These are phyloP conservation scores for Flagelloscypha sp. DNA, from an alignment of 768 basidiomycete species.

Conservation along the genomic window DNA sequence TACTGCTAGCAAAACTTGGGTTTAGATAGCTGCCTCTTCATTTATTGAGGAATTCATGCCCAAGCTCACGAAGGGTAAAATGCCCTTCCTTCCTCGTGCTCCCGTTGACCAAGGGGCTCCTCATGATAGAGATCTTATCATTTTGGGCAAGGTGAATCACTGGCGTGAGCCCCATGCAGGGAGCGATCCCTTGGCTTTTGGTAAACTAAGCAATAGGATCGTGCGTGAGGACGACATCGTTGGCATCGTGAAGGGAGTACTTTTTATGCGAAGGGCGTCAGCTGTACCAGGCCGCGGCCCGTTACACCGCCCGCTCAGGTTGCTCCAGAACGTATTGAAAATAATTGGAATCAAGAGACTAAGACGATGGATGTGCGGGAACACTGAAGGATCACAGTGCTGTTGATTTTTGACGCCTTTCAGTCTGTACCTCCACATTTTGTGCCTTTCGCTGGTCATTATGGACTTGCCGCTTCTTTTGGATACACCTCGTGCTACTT, in stretches of 20 bases:
- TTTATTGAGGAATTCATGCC: too few relatives aligned
- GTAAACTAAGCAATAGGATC: slow-evolving; percentile 11
- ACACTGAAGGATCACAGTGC: slow-evolving; percentile 32
- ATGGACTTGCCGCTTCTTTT: too few relatives aligned
- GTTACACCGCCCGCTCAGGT: slow-evolving; percentile 32
- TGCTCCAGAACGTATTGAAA: slow-evolving; percentile 53
- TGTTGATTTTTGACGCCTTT: slow-evolving; percentile 70
- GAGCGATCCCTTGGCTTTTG: too few relatives aligned
- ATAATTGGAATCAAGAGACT: slow-evolving; percentile 49
- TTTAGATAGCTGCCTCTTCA: too few relatives aligned
- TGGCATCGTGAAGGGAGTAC: slow-evolving; percentile 27
- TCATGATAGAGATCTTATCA: too few relatives aligned
- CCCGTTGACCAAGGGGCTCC: too few relatives aligned
- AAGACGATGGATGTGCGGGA: slow-evolving; percentile 31
- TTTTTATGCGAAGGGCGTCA: slow-evolving; percentile 33
- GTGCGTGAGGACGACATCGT: slow-evolving; percentile 40
- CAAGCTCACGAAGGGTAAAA: too few relatives aligned
- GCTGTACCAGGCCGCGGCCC: slow-evolving; percentile 18
- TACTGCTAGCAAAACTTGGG: too few relatives aligned
- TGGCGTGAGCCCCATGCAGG: background rate
- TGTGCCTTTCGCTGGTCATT: too few relatives aligned
- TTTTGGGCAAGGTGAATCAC: background rate
- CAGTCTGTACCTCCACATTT: slow-evolving; percentile 62
- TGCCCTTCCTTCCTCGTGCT: too few relatives aligned
- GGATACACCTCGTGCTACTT: too few relatives aligned